A percentile compares a stretch with the other conserved stretches of the same genome.
Evolutionary conservation across 2,329 filamentous ascomycete genomes (phyloP).

Genomic region (Calonectria pseudoturangicola): DNA sequence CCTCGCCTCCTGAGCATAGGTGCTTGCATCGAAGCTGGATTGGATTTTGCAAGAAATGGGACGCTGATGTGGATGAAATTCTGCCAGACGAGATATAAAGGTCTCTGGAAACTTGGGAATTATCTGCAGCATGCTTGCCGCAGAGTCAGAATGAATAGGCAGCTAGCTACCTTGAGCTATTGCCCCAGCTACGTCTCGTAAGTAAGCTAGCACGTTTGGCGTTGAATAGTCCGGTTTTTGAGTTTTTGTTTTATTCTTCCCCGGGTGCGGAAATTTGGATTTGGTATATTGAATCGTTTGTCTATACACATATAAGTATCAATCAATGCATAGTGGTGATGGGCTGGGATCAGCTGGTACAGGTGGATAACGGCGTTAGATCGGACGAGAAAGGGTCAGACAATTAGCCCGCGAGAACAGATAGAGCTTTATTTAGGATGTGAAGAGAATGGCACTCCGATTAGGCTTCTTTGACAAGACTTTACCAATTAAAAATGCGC

Average conservation of each 20-base stretch:
- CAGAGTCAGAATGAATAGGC: neutral
- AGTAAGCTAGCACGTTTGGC: conserved; percentile 22
- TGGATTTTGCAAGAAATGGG: conserved; percentile 64
- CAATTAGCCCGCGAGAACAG: conserved; percentile 22
- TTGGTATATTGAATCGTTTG: neutral
- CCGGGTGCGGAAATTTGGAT: conserved; percentile 1
- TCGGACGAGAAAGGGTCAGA: conserved; percentile 11
- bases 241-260: conserved; percentile 15
- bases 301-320: conserved; percentile 25
- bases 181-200: neutral
- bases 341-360: conserved; percentile 18
- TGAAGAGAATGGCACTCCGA: conserved; percentile 20
- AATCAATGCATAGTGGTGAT: conserved; percentile 16
- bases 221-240: conserved; percentile 17
- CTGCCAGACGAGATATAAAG: conserved; percentile 58
- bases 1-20: conserved; percentile 52
- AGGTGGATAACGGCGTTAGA: conserved; percentile 35
- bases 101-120: neutral
- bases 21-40: conserved; percentile 65
- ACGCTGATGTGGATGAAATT: conserved; percentile 50
- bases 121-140: neutral
- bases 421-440: conserved; percentile 30
- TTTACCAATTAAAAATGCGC: neutral
- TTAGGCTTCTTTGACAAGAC: neutral
- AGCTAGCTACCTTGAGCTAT: neutral